Evolutionary conservation across 331 rosid genomes (phyloP).

Genomic region (Acacia concinna): DNA sequence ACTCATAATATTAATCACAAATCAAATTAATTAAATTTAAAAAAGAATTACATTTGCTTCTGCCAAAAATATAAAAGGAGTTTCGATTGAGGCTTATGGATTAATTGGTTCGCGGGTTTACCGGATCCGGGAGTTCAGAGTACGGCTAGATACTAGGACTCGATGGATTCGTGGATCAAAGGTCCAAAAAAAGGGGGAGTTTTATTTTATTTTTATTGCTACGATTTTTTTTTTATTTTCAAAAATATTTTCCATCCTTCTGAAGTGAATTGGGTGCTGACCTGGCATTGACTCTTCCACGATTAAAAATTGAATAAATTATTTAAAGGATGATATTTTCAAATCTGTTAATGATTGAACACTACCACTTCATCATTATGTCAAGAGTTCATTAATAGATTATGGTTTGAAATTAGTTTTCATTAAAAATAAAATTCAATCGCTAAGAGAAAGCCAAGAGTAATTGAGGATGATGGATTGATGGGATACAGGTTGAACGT

Average conservation of each 20-base stretch:
- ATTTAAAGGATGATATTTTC: not conserved
- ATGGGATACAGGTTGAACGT: constrained; percentile 28
- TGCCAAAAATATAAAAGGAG: not conserved
- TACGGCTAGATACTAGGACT: no score
- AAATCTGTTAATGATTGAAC: not conserved
- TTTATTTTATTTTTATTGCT: no score
- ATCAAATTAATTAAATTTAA: not conserved
- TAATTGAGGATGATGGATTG: not conserved
- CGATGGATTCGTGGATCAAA: no score
- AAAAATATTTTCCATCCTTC: not conserved
- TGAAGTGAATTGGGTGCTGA: not conserved
- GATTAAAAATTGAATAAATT: not conserved
- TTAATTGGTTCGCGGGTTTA: no score
- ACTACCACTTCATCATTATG: not conserved
- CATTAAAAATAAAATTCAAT: not conserved
- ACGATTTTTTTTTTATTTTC: not conserved
- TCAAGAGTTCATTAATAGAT: not conserved
- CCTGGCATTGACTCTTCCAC: not conserved
- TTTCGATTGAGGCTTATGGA: no score
- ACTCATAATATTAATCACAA: not conserved
- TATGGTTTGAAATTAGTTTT: not conserved
- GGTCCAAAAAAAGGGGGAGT: no score
- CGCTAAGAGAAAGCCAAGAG: not conserved
- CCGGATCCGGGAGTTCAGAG: no score
- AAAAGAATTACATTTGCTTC: no score